These are phyloP conservation scores for Acorus gramineus DNA, from an alignment of 106 monocot genomes.

Conservation along the genomic window DNA sequence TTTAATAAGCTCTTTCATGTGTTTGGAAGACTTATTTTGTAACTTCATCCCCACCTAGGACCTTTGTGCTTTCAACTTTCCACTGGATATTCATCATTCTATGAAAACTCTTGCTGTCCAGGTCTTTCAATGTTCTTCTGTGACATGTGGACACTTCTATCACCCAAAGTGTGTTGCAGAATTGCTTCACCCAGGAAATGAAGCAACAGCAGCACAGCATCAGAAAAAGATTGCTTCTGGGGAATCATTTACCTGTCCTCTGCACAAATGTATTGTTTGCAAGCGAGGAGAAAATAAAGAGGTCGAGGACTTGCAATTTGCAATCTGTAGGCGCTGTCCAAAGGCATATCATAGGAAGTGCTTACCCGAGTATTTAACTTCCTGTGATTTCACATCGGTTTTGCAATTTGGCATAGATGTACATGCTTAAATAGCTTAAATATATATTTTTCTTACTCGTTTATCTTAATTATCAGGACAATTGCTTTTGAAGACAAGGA, in stretches of 20 bases:
- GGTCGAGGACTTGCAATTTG: constrained; percentile 62
- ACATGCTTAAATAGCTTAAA: not conserved
- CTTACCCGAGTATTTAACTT: constrained; percentile 61
- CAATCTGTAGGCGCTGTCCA: constrained; percentile 88
- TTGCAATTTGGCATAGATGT: too few species aligned
- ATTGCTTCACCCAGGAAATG: constrained; percentile 33
- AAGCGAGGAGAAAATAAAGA: constrained; percentile 69
- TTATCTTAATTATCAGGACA: constrained; percentile 19
- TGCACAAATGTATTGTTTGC: constrained; percentile 72
- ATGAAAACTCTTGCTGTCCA: constrained; percentile 4
- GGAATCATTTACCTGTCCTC: constrained; percentile 61
- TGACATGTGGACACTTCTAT: constrained; percentile 93
- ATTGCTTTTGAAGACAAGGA: constrained; percentile 44
- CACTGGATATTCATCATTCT: not conserved
- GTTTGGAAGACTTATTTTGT: not conserved
- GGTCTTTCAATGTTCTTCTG: constrained; percentile 74
- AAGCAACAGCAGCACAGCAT: constrained; percentile 36
- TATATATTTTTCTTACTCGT: not conserved
- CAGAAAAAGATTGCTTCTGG: constrained; percentile 56
- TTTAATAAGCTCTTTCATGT: not conserved
- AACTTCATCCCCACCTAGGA: too few species aligned
- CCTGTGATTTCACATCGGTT: not conserved
- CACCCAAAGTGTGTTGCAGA: constrained; percentile 79
- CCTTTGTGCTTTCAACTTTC: too few species aligned
- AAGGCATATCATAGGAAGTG: constrained; percentile 92